Percentiles rank a stretch among this genome's conserved stretches.
These are phyloP conservation scores for Caloboletus firmus DNA, from an alignment of 1,284 basidiomycete genomes.

Conservation along the genomic window DNA sequence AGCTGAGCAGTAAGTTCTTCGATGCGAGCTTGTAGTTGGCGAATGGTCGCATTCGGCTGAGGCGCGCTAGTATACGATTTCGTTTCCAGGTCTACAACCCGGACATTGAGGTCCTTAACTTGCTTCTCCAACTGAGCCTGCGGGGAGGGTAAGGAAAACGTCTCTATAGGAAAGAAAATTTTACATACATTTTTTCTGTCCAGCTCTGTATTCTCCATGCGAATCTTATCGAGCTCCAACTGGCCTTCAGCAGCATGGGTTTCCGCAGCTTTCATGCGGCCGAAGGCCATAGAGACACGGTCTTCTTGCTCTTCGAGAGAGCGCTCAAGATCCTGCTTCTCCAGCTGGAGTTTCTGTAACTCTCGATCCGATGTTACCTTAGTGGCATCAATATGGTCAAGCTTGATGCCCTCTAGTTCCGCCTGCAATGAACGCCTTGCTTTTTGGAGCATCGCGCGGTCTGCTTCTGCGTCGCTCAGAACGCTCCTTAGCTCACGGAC, in stretches of 20 bases:
- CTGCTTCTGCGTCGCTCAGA: constrained; percentile 82
- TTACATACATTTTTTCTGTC: constrained; percentile 72
- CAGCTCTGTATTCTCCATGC: constrained; percentile 76
- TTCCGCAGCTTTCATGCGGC: constrained; percentile 81
- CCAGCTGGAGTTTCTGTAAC: constrained; percentile 69
- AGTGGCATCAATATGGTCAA: constrained; percentile 69
- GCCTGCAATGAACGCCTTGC: constrained; percentile 79
- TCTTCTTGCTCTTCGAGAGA: constrained; percentile 78
- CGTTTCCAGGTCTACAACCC: constrained; percentile 79
- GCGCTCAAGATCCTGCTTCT: constrained; percentile 80
- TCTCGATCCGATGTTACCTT: constrained; percentile 74
- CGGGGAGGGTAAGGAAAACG: constrained; percentile 3
- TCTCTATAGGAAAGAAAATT: constrained; percentile 1
- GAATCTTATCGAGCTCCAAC: constrained; percentile 68
- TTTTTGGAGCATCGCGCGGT: constrained; percentile 75
- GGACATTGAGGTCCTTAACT: constrained; percentile 77
- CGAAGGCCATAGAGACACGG: constrained; percentile 67
- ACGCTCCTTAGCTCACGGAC: constrained; percentile 78
- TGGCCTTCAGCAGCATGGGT: constrained; percentile 72
- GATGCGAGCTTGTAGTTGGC: constrained; percentile 64
- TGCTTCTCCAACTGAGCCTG: constrained; percentile 82
- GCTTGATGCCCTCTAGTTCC: constrained; percentile 76
- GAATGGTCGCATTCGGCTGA: constrained; percentile 52
- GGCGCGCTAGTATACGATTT: constrained; percentile 67
- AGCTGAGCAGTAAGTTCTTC: constrained; percentile 72